Conservation (phyloP, 2,329 filamentous ascomycete genomes). For the Neopestalotiopsis sp. region DNA sequence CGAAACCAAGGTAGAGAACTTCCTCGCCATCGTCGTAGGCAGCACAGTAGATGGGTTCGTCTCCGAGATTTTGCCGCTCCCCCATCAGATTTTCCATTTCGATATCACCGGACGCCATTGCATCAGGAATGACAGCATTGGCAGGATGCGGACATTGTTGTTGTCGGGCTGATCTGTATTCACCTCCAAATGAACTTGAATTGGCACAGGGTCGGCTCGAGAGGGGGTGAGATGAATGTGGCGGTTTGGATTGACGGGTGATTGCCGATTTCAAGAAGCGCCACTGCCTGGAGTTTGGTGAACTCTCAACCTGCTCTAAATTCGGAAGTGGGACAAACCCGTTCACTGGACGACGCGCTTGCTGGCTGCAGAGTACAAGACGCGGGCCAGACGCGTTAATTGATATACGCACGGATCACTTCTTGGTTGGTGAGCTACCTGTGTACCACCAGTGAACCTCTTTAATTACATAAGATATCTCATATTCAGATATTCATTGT, state of each 20-base stretch:
- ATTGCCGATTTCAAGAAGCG: not conserved
- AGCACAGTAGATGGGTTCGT: conserved; percentile 55
- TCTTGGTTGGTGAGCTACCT: not conserved
- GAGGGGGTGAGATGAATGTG: not conserved
- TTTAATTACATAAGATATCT: too few species aligned
- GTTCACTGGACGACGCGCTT: conserved; percentile 14
- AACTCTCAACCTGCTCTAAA: not conserved
- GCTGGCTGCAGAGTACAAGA: not conserved
- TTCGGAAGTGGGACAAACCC: conserved; percentile 12
- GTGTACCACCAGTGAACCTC: not conserved
- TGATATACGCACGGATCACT: conserved; percentile 15
- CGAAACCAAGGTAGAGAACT: conserved; percentile 60
- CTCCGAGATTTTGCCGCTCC: conserved; percentile 25
- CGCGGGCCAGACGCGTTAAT: conserved; percentile 19
- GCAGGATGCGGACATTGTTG: conserved; percentile 2
- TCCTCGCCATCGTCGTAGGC: conserved; percentile 46
- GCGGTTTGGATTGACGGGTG: not conserved
- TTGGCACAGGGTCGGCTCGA: not conserved
- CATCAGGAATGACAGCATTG: not conserved
- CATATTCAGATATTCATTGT: too few species aligned
- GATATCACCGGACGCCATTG: not conserved
- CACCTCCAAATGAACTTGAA: not conserved
- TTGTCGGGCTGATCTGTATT: not conserved
- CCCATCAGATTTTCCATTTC: conserved; percentile 3
- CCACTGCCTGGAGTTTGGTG: not conserved